These are phyloP conservation scores for Trichoderma koningii DNA, from an alignment of 2,329 filamentous ascomycete genomes.

Conservation along the genomic window DNA sequence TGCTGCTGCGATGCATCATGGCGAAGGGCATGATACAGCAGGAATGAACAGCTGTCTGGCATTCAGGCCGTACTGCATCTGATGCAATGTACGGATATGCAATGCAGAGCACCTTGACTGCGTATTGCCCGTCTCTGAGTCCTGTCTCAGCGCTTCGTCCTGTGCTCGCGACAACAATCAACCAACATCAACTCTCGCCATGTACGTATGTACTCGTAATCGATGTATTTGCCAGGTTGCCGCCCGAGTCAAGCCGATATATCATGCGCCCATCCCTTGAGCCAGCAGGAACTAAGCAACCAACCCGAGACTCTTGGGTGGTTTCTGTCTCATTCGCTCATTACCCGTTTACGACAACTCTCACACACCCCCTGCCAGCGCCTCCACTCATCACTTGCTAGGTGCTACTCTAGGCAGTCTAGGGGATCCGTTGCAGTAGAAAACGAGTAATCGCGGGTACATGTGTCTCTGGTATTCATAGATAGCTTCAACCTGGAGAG, in stretches of 20 bases:
- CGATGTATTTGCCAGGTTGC: too few species aligned
- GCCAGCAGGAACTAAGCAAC: slow-evolving; percentile 1
- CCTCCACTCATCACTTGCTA: background rate
- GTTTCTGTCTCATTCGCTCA: slow-evolving; percentile 12
- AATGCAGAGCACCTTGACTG: background rate
- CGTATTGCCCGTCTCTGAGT: background rate
- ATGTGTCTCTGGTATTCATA: too few species aligned
- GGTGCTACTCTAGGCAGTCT: background rate
- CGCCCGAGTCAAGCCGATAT: slow-evolving; percentile 16
- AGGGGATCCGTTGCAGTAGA: background rate
- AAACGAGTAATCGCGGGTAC: background rate
- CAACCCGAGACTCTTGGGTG: slow-evolving; percentile 11
- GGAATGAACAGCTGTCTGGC: slow-evolving; percentile 1
- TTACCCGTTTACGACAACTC: slow-evolving; percentile 22
- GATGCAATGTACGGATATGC: too few species aligned
- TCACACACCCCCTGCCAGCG: slow-evolving; percentile 2
- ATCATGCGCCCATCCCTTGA: slow-evolving; percentile 19
- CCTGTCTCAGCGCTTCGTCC: slow-evolving; percentile 2
- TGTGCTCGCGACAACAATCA: too few species aligned
- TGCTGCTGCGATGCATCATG: background rate
- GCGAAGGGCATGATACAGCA: background rate
- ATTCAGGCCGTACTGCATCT: background rate
- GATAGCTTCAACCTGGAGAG: too few species aligned
- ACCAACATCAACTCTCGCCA: too few species aligned
- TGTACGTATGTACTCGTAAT: too few species aligned